A percentile compares a stretch with the other conserved stretches of the same genome.
Conservation (phyloP, 768 basidiomycete species). For the Boletales sp. region DNA sequence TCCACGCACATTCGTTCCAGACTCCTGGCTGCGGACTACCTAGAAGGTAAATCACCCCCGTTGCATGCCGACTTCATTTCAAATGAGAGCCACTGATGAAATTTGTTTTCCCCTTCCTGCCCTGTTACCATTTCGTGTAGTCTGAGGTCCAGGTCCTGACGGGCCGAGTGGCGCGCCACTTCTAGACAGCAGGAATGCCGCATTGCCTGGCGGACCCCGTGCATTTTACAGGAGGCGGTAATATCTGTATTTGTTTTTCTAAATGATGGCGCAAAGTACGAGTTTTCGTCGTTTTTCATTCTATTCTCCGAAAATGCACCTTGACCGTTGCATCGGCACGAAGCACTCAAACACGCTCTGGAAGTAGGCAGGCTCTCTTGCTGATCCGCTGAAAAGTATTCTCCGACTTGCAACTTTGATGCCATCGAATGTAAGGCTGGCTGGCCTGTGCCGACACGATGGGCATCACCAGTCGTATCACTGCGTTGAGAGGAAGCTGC, state of each 20-base stretch:
- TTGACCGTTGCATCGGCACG: neutral
- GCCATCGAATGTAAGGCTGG: no score
- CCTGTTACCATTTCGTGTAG: slow-evolving; percentile 6
- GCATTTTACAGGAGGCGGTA: slow-evolving; percentile 1
- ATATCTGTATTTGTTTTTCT: slow-evolving; percentile 1
- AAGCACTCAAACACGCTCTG: neutral
- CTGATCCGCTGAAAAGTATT: neutral
- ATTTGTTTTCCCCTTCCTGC: neutral
- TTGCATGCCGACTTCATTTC: slow-evolving; percentile 5
- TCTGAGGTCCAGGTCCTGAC: slow-evolving; percentile 2
- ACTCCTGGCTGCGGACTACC: slow-evolving; percentile 61
- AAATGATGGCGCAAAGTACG: slow-evolving; percentile 14
- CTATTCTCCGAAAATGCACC: slow-evolving; percentile 2
- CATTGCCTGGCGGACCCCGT: neutral
- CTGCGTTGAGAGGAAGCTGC: no score
- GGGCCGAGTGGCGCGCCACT: neutral
- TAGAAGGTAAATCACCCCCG: slow-evolving; percentile 45
- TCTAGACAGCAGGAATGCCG: neutral
- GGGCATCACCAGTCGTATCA: neutral
- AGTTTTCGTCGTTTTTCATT: neutral
- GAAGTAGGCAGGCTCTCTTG: neutral
- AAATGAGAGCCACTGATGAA: slow-evolving; percentile 17
- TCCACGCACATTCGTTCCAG: slow-evolving; percentile 29
- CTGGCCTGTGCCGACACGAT: neutral
- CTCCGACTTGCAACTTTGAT: neutral